phyloP scores from a whole-genome alignment of 371 early-diverging fungal genomes.

The Apophysomyces trapeziformis region DNA sequence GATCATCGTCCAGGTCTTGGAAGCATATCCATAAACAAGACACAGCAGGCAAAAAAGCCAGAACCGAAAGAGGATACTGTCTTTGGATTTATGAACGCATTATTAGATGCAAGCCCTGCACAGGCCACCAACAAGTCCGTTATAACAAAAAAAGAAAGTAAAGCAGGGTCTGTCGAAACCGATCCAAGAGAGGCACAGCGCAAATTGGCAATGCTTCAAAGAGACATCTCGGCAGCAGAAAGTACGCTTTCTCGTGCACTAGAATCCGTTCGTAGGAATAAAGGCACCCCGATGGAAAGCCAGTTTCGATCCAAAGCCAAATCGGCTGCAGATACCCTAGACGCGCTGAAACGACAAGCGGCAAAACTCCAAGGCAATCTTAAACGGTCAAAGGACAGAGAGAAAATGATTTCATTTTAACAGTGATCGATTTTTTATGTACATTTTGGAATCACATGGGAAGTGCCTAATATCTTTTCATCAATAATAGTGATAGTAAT shows the following conservation, averaged over 20 bases:
- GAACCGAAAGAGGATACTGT: conserved; percentile 22
- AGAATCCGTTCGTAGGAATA: conserved; percentile 28
- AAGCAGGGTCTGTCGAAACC: neutral
- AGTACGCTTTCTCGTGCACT: conserved; percentile 14
- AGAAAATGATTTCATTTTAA: conserved; percentile 35
- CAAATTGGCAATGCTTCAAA: conserved; percentile 21
- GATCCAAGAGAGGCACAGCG: conserved; percentile 12
- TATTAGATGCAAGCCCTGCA: conserved; percentile 10
- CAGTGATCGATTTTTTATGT: neutral
- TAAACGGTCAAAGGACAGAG: conserved; percentile 24
- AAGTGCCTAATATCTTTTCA: neutral
- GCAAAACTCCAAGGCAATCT: conserved; percentile 15
- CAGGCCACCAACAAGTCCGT: no score
- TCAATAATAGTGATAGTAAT: neutral
- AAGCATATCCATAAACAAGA: neutral
- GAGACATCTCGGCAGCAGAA: conserved; percentile 19
- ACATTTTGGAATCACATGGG: conserved; percentile 5
- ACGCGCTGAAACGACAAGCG: conserved; percentile 18
- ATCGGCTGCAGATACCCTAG: conserved; percentile 10
- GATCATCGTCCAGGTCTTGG: conserved; percentile 12
- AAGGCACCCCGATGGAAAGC: conserved; percentile 24
- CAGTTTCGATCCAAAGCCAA: conserved; percentile 29
- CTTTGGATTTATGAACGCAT: conserved; percentile 25
- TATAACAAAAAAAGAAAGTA: neutral
- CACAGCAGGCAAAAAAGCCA: conserved; percentile 1